Evolutionary conservation across 2,329 filamentous ascomycete genomes (phyloP).

Genomic region (Aquanectria penicillioides): DNA sequence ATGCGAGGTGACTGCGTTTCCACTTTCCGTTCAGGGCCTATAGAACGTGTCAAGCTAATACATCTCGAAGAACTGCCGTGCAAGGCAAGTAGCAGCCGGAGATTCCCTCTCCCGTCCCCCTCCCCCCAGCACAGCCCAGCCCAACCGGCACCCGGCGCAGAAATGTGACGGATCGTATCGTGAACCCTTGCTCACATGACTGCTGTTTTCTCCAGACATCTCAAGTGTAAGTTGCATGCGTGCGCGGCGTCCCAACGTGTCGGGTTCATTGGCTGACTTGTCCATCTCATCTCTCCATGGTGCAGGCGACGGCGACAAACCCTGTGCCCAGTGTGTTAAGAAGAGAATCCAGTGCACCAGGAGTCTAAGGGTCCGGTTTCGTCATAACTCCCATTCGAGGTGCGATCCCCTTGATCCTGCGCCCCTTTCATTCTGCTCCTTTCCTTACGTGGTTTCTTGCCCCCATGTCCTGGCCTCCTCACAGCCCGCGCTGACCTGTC

Average conservation of each 20-base stretch:
- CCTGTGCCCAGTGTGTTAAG: slow-evolving; percentile 31
- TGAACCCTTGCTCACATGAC: slow-evolving; percentile 11
- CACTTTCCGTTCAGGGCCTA: neutral
- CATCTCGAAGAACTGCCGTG: slow-evolving; percentile 29
- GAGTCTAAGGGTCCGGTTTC: slow-evolving; percentile 28
- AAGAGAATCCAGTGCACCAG: slow-evolving; percentile 27
- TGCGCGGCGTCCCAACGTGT: neutral
- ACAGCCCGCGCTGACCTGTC: neutral
- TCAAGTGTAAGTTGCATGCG: slow-evolving; percentile 25
- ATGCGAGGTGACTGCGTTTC: slow-evolving; percentile 24
- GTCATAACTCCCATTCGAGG: slow-evolving; percentile 24
- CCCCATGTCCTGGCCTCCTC: neutral
- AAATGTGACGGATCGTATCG: neutral
- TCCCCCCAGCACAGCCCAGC: no score
- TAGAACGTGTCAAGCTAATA: neutral
- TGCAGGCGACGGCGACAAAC: slow-evolving; percentile 30
- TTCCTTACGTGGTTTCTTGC: no score
- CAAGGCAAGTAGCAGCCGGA: slow-evolving; percentile 25
- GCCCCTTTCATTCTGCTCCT: neutral
- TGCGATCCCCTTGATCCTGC: slow-evolving; percentile 5
- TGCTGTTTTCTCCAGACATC: slow-evolving; percentile 15
- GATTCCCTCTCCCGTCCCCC: neutral
- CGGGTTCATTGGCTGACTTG: slow-evolving; percentile 5
- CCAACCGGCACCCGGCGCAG: neutral
- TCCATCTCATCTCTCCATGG: neutral